Evolutionary conservation across 177 flowering plant species (phyloP), one percentile per base, ranked within the genome.

Genomic region (Vitis hybrid): DNA sequence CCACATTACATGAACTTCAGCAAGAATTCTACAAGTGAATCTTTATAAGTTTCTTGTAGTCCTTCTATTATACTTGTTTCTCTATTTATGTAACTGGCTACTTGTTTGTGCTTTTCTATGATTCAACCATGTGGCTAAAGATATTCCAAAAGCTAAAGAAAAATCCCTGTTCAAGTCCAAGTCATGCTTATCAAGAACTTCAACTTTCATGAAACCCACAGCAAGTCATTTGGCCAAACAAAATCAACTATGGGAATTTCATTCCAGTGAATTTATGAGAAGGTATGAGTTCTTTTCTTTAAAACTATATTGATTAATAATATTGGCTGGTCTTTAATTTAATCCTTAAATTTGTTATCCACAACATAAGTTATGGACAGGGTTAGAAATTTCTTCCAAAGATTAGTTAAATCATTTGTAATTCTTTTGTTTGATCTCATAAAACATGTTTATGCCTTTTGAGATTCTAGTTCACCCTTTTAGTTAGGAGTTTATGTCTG

Each of bases 191-290:
- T n/a, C 74, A 52, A 75, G 74, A 73, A 73, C 74, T 69, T 82
- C 87, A 55, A 82, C 81, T 62, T 72, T 86, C 7, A 83, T 83
- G 87, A 83, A 78, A 54, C 92, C 92, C n/a, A 88, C 92, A 45
- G 90, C 87, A 21, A 85, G 90, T 72, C 79, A 77, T 17, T 76
- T 88, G 75, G 92, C 92, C 60, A 88, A 85, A 74, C 82, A 74
- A 74, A 78, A 74, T 62, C 64, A 67, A 23, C 57, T 56, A 10
- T 56, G 26, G 56, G 76, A 70, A 58, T 59, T 62, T 23, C 66
- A 67, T 65, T 70, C 72, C 26, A 45, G 21, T 8, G 62, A 65
- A 58, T 14, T 75, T 57, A 34, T 54, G 7, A 66, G 78, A 68
- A 80, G 87, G 85, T 82, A 18, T 34, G 56, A 2, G 5, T 67